Conservation (phyloP, 139 green algal genomes). For the Eudorina sp. region DNA sequence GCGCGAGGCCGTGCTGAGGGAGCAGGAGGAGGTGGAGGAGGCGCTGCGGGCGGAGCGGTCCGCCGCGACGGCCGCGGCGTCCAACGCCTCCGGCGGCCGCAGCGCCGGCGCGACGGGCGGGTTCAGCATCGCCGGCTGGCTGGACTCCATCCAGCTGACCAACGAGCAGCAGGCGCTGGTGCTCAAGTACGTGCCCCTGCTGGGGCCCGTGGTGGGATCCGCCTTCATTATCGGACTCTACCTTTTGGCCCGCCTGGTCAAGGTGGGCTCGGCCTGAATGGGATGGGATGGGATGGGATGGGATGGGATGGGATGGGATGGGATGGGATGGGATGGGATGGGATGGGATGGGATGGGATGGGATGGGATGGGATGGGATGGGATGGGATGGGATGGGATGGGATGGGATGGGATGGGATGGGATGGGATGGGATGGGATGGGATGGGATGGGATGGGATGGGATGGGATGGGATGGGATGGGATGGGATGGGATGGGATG, state of each 20-base stretch:
- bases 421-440: too few relatives aligned
- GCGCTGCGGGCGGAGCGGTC: not conserved
- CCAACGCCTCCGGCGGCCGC: not conserved
- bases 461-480: not conserved
- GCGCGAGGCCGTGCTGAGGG: not conserved
- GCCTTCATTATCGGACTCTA: conserved; percentile 75
- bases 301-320: too few relatives aligned
- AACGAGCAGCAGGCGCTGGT: conserved; percentile 66
- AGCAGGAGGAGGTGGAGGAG: conserved; percentile 15
- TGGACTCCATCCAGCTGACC: conserved; percentile 53
- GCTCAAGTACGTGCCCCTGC: conserved; percentile 63
- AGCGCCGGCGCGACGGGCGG: not conserved
- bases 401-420: too few relatives aligned
- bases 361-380: not conserved
- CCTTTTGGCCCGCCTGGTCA: conserved; percentile 65
- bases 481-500: not conserved
- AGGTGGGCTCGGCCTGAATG: not conserved
- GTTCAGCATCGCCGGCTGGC: conserved; percentile 6
- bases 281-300: not conserved
- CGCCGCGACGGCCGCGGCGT: not conserved
- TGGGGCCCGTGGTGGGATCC: conserved; percentile 69
- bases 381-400: not conserved
- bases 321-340: too few relatives aligned
- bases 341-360: too few relatives aligned
- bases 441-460: too few relatives aligned